Conservation (phyloP, 768 basidiomycete genomes). For the Pleurotus citrinopileatus region DNA sequence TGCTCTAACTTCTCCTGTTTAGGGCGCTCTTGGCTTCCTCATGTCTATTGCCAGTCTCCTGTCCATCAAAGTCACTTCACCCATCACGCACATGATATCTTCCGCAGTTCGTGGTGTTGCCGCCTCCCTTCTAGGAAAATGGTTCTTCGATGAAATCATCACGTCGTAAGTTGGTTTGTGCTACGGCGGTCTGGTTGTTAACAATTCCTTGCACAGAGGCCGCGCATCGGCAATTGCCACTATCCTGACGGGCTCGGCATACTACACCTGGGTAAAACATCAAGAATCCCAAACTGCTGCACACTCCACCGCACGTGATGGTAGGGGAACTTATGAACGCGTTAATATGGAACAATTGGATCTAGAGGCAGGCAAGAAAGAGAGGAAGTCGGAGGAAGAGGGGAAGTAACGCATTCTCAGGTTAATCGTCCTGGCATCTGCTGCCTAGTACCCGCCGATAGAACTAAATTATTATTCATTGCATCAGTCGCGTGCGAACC, state of each 20-base stretch:
- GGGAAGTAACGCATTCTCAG: neutral
- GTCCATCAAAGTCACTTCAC: slow-evolving; percentile 96
- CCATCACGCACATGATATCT: slow-evolving; percentile 96
- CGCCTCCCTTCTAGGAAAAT: slow-evolving; percentile 80
- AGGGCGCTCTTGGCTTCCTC: slow-evolving; percentile 89
- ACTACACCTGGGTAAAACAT: slow-evolving; percentile 89
- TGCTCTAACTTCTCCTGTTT: slow-evolving; percentile 4
- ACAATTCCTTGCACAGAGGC: slow-evolving; percentile 45
- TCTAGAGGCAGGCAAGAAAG: slow-evolving; percentile 32
- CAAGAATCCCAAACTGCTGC: slow-evolving; percentile 49
- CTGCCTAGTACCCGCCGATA: too few relatives aligned
- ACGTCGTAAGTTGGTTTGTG: slow-evolving; percentile 52
- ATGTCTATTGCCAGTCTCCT: slow-evolving; percentile 93
- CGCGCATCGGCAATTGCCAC: slow-evolving; percentile 77
- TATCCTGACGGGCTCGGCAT: slow-evolving; percentile 79
- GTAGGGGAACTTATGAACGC: slow-evolving; percentile 47
- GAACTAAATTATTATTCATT: neutral
- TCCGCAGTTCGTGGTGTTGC: slow-evolving; percentile 94
- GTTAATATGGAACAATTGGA: slow-evolving; percentile 66
- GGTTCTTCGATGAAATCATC: slow-evolving; percentile 79
- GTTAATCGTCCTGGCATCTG: too few relatives aligned
- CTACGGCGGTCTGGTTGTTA: slow-evolving; percentile 3
- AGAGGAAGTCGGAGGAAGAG: slow-evolving; percentile 16
- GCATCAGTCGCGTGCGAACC: too few relatives aligned
- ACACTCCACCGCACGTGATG: slow-evolving; percentile 21